Evolutionary conservation across 306 rosid genomes (phyloP), one percentile per base, ranked within the genome.

Genomic region (Rosa rugosa): DNA sequence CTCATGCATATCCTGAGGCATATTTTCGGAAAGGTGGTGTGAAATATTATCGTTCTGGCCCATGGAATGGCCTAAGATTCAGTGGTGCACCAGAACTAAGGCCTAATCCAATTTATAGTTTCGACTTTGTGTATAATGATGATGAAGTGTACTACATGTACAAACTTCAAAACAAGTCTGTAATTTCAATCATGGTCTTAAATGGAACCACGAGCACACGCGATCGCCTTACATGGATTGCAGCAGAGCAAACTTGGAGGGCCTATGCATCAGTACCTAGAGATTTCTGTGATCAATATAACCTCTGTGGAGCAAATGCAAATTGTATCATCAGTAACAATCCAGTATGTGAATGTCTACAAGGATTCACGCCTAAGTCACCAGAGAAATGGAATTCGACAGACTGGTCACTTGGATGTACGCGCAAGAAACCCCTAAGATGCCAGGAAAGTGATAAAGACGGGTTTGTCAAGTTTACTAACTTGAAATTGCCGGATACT

Each of bases 391-490:
- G 97, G 97, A 76, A 84, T 47, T 11, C 44, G 42, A 75, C 87
- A 81, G 91, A 84, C 17, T 91, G 88, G 81, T 59, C 85, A 22
- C 79, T 82, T 25, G 93, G 97, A 40, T 91, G 97, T 57, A 76
- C 76, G 0, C 79, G 60, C 17, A 75, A 11, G 16, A 42, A 62
- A 59, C 68, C 71, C 17, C 36, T 86, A 71, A 86, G 77, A 66
- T 91, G 91, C 62, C 56, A 36, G 5, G 76, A 85, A 50, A 79
- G 65, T 40, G 72, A 40, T 13, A 27, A 78, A 63, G 76, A 65
- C 41, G 89, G 86, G 62, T 90, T 90, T 82, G 12, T 65, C 17
- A 85, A 46, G 75, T 56, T 79, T 57, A 36, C 66, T 50, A 81
- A 78, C 22, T 18, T 88, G 79, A 87, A 88, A 75, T 36, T 77